These are phyloP conservation scores for Huntiella moniliformis DNA, from an alignment of 2,329 filamentous ascomycete species.

Conservation along the genomic window DNA sequence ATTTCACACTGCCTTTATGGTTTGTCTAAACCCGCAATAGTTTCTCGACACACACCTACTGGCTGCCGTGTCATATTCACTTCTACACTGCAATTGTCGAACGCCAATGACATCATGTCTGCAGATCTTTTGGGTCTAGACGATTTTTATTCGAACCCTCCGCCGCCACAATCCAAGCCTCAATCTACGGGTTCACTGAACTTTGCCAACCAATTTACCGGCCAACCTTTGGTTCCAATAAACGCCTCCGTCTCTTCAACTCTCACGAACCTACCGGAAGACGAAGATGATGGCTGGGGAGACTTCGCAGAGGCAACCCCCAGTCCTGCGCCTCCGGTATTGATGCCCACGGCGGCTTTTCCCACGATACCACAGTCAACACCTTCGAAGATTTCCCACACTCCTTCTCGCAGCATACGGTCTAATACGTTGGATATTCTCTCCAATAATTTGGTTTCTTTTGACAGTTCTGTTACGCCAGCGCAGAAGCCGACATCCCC, in stretches of 20 bases:
- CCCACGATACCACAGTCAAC: not conserved
- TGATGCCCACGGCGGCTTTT: not conserved
- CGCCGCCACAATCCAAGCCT: constrained; percentile 11
- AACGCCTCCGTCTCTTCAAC: constrained; percentile 2
- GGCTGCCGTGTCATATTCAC: no score
- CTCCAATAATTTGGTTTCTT: constrained; percentile 26
- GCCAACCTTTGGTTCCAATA: constrained; percentile 14
- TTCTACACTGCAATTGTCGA: no score
- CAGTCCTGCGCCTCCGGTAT: not conserved
- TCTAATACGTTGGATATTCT: constrained; percentile 35
- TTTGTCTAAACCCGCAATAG: no score
- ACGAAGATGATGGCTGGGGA: constrained; percentile 47
- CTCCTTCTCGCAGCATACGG: constrained; percentile 18
- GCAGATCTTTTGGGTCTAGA: constrained; percentile 48
- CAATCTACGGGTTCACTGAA: not conserved
- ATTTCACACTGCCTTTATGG: no score
- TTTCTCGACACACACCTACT: no score
- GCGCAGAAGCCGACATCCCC: no score
- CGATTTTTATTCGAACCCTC: constrained; percentile 23
- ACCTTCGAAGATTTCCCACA: not conserved
- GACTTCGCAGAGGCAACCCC: constrained; percentile 41
- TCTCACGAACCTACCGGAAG: constrained; percentile 14
- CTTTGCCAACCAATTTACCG: constrained; percentile 8
- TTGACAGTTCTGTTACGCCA: not conserved
- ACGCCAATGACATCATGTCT: constrained; percentile 29